Conservation (phyloP, 2,329 filamentous ascomycete genomes). For the Aureobasidium sp. region DNA sequence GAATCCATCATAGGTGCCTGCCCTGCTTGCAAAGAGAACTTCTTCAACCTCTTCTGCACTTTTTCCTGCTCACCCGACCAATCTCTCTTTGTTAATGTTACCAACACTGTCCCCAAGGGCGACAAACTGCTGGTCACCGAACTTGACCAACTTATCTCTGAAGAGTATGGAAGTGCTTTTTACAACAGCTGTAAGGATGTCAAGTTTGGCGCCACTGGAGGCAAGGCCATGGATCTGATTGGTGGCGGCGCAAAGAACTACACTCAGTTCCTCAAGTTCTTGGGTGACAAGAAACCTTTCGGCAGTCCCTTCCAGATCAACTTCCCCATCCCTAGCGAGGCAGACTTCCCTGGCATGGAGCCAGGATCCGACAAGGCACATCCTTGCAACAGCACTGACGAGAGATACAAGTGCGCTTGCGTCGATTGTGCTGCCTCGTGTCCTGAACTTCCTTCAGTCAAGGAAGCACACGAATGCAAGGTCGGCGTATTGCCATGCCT, state of each 20-base stretch:
- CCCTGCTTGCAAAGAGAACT: constrained; percentile 95
- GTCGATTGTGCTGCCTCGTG: constrained; percentile 87
- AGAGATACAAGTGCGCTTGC: constrained; percentile 81
- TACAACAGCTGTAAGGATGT: constrained; percentile 98
- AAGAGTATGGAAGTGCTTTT: constrained; percentile 77
- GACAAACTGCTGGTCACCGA: constrained; percentile 69
- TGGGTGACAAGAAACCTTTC: constrained; percentile 82
- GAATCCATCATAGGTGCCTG: constrained; percentile 87
- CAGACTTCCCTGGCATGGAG: constrained; percentile 60
- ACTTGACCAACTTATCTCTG: constrained; percentile 79
- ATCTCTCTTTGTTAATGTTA: constrained; percentile 90
- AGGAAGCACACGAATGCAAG: constrained; percentile 61
- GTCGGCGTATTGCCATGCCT: constrained; percentile 87
- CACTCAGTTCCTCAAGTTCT: constrained; percentile 75
- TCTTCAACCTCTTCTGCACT: constrained; percentile 96
- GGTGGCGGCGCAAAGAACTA: constrained; percentile 92
- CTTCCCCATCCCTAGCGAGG: constrained; percentile 57
- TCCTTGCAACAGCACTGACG: constrained; percentile 82
- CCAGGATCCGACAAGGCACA: constrained; percentile 65
- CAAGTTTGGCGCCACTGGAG: constrained; percentile 92
- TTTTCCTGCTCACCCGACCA: constrained; percentile 98
- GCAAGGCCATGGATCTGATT: constrained; percentile 90
- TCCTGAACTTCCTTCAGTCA: constrained; percentile 69
- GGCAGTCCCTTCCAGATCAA: constrained; percentile 99
- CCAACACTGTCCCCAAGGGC: constrained; percentile 52